Evolutionary conservation across 192 early-diverging fungal genomes (phyloP).

Genomic region (Martensiomyces pterosporus): DNA sequence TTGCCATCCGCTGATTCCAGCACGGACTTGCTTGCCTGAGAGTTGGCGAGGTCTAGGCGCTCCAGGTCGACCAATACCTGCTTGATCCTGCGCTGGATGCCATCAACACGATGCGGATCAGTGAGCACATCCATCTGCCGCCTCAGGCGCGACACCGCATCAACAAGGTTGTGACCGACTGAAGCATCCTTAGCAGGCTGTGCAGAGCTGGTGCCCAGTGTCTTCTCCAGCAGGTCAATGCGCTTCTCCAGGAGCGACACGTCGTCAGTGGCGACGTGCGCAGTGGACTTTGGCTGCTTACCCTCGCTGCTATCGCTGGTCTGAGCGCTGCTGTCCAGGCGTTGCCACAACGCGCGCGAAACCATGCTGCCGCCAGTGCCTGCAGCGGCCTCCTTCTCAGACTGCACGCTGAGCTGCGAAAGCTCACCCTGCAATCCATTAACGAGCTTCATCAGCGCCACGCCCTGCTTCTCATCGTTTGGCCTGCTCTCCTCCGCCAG

Average conservation of each 20-base stretch:
- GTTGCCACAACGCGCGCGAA: conserved; percentile 14
- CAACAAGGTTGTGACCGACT: conserved; percentile 63
- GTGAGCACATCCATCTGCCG: conserved; percentile 40
- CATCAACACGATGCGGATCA: conserved; percentile 41
- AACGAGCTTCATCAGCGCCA: conserved; percentile 35
- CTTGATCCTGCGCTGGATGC: conserved; percentile 45
- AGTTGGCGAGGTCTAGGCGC: conserved; percentile 21
- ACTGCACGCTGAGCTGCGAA: conserved; percentile 8
- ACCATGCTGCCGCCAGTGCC: conserved; percentile 1
- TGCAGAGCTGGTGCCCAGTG: conserved; percentile 11
- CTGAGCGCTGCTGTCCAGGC: neutral
- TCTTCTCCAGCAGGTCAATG: conserved; percentile 25
- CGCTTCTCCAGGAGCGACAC: conserved; percentile 27
- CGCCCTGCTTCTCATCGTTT: conserved; percentile 8
- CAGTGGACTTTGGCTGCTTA: neutral
- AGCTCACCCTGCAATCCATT: conserved; percentile 34
- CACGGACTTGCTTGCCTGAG: conserved; percentile 12
- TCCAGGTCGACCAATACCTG: conserved; percentile 45
- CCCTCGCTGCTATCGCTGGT: neutral
- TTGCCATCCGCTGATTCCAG: neutral
- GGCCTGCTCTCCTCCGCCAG: conserved; percentile 13
- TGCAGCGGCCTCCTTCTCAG: neutral
- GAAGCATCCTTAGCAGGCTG: conserved; percentile 2
- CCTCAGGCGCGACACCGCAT: conserved; percentile 50
- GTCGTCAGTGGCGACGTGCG: conserved; percentile 3